Base-by-base conservation (phyloP, 2,329 filamentous ascomycete species). In the Cladosporium sp. region DNA sequence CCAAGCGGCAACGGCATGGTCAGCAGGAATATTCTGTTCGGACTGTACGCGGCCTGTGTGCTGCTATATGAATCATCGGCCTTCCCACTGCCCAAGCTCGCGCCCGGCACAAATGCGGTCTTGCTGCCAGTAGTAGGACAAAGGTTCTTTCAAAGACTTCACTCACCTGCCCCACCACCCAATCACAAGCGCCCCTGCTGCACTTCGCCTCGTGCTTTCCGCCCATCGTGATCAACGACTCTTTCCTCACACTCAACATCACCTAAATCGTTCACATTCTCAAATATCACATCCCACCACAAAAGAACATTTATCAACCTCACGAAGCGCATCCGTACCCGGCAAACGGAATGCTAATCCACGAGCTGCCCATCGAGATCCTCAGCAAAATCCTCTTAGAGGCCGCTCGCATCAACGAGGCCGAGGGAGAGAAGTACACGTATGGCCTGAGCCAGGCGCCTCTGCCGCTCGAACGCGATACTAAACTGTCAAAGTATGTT, bases 401-500 rank as follows among this genome's bases (percentile, higher is more conserved):
- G 69, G 79, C 83, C 66, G 79, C 83, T 68, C 76, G 79, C 66
- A 74, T 80, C 70, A 85, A 85, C 72, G 76, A 79, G 67, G 74
- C 75, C 59, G 78, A 84, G 74, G 80, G 80, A 55, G 80, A 80
- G 24, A 79, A 75, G 63, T 86, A 80, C 74, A 85, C 83, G 64
- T 86, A 84, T 71, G 84, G 84, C 66, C 77, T 86, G 32, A 81
- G 79, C 30, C 80, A 85, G 73, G 80, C 81, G 32, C 80, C 80
- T 7, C 74, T 82, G 66, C 82, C 82, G 10, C 74, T 82, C 61
- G 77, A 82, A 70, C 77, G 79, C 69, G 59, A 73, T 41, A 74
- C 78, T 28, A 76, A 78, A 49, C 76, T 84, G 61, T 78, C 83
- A 69, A 80, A 80, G 69, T 84, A 85, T 72, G 78, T 86, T 66